These are phyloP conservation scores for Teunomyces tritomae DNA, from an alignment of 805 yeast species.

Conservation along the genomic window DNA sequence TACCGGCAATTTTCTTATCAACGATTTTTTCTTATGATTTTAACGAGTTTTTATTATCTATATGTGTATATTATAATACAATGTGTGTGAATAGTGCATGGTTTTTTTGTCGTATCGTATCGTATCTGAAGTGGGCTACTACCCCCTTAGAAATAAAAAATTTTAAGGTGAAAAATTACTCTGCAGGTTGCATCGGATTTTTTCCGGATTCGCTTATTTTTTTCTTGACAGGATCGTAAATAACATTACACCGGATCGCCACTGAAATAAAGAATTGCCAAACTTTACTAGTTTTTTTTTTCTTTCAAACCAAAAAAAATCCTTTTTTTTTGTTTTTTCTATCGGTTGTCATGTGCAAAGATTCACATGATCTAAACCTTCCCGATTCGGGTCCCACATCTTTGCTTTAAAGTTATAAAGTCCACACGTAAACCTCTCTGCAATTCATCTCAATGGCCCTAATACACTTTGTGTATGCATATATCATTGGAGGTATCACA, in stretches of 20 bases:
- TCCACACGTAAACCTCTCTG: neutral
- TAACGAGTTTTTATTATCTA: neutral
- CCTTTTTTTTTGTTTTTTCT: neutral
- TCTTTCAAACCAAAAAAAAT: neutral
- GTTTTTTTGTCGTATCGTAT: neutral
- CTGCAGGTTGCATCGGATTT: neutral
- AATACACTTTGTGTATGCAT: constrained; percentile 26
- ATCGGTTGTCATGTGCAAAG: neutral
- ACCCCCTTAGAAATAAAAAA: neutral
- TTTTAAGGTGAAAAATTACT: neutral
- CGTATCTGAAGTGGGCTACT: neutral
- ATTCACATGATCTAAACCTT: neutral
- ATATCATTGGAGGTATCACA: constrained; percentile 79
- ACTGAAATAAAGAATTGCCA: too few relatives aligned
- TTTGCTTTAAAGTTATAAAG: neutral
- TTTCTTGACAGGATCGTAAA: constrained; percentile 3
- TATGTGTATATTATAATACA: neutral
- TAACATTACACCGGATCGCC: neutral
- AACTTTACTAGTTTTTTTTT: too few relatives aligned
- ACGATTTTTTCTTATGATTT: constrained; percentile 40
- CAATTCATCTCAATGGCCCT: neutral
- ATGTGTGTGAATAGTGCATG: neutral
- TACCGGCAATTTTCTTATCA: constrained; percentile 38
- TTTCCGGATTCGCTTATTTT: neutral
- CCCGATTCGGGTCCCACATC: neutral